Evolutionary conservation across 208 protist genomes (phyloP).

Genomic region (Strigomonas oncopelti): DNA sequence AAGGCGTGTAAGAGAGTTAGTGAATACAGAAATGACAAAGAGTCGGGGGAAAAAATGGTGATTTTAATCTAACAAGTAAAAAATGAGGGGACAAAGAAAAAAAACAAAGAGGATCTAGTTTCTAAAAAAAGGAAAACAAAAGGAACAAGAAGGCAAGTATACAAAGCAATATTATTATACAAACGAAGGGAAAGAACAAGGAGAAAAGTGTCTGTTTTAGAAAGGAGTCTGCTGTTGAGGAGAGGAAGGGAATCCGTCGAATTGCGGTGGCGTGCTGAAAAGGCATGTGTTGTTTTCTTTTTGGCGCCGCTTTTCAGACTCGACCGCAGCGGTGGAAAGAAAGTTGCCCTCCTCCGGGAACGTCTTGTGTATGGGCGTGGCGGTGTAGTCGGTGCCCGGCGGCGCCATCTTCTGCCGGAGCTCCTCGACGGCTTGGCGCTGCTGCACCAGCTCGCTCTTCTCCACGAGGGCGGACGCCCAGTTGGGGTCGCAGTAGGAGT

Average conservation of each 20-base stretch:
- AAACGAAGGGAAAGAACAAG: background rate
- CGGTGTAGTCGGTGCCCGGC: background rate
- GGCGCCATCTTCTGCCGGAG: slow-evolving; percentile 8
- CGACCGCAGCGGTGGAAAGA: slow-evolving; percentile 7
- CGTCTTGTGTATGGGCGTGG: slow-evolving; percentile 3
- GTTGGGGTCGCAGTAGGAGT: slow-evolving; percentile 9
- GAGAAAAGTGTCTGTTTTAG: background rate
- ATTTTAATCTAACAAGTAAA: too few relatives aligned
- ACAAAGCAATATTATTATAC: background rate
- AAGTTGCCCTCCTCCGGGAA: slow-evolving; percentile 1
- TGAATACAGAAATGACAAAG: too few relatives aligned
- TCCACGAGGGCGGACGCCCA: slow-evolving; percentile 24
- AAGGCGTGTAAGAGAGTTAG: too few relatives aligned
- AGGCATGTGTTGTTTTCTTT: slow-evolving; percentile 7
- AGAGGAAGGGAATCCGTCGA: slow-evolving; percentile 49
- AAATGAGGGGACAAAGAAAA: background rate
- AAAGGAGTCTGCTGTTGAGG: slow-evolving; percentile 4
- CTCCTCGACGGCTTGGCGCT: slow-evolving; percentile 22
- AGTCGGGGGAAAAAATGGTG: too few relatives aligned
- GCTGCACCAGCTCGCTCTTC: slow-evolving; percentile 21
- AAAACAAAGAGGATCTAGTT: background rate
- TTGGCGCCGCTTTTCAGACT: background rate
- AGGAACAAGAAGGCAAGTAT: background rate
- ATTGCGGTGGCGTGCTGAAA: slow-evolving; percentile 75
- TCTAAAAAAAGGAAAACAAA: background rate